A percentile compares a stretch with the other conserved stretches of the same genome.
Conservation (phyloP, 805 yeast genomes). For the Schwanniomyces vanrijiae region DNA sequence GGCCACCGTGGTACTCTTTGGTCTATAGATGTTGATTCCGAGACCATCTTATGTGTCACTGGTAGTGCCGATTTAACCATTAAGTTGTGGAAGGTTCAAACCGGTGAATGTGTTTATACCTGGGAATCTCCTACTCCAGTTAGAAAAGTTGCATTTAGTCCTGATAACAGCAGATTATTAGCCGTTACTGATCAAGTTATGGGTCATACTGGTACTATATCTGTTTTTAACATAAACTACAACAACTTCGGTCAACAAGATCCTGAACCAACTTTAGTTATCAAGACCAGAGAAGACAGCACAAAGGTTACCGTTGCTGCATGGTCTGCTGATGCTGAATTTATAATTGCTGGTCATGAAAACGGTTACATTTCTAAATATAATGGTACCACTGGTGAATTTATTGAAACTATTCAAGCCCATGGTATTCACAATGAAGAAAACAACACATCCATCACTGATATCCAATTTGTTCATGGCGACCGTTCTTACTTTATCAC, state of each 20-base stretch:
- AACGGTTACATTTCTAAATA: constrained; percentile 84
- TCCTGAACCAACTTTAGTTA: constrained; percentile 56
- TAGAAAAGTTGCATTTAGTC: constrained; percentile 83
- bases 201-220: constrained; percentile 81
- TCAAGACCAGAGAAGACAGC: constrained; percentile 57
- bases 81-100: constrained; percentile 79
- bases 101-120: constrained; percentile 72
- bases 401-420: constrained; percentile 54
- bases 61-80: constrained; percentile 89
- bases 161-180: constrained; percentile 65
- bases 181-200: constrained; percentile 88
- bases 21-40: constrained; percentile 83
- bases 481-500: constrained; percentile 90
- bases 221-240: constrained; percentile 62
- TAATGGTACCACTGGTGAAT: constrained; percentile 73
- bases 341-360: constrained; percentile 82
- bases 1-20: constrained; percentile 91
- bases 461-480: constrained; percentile 77
- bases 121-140: constrained; percentile 84
- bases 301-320: constrained; percentile 78
- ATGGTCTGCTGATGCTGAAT: constrained; percentile 76
- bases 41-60: constrained; percentile 71
- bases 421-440: constrained; percentile 67
- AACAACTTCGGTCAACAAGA: constrained; percentile 45
- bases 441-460: constrained; percentile 58